Percentiles rank a stretch among this genome's conserved stretches.
Evolutionary conservation across 495 filamentous ascomycete genomes (phyloP).

Genomic region (Friedmanniomyces endolithicus): DNA sequence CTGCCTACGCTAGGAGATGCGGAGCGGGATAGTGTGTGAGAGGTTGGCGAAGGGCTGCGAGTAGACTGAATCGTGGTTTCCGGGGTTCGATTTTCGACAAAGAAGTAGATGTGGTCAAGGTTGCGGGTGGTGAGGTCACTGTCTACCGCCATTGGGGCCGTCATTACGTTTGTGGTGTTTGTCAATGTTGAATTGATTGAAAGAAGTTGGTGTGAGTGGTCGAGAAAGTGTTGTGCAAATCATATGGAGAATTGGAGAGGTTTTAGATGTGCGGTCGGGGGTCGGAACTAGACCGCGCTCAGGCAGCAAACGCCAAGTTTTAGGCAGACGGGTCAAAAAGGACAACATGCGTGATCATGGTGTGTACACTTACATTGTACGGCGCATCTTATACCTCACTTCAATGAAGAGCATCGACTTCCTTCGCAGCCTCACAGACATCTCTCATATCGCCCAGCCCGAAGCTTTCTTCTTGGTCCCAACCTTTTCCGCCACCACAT

Average conservation of each 20-base stretch:
- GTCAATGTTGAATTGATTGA: constrained; percentile 2
- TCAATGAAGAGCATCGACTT: neutral
- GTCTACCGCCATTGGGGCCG: neutral
- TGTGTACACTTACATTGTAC: neutral
- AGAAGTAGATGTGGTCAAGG: constrained; percentile 5
- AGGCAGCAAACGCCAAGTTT: neutral
- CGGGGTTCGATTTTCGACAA: neutral
- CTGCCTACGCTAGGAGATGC: neutral
- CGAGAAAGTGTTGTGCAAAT: neutral
- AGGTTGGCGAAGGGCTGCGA: neutral
- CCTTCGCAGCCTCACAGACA: neutral
- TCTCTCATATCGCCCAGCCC: constrained; percentile 23
- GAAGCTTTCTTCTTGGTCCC: constrained; percentile 19
- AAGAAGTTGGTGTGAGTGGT: neutral
- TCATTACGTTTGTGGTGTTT: neutral
- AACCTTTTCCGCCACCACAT: constrained; percentile 11
- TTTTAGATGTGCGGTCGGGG: neutral
- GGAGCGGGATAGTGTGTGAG: neutral
- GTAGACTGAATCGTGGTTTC: neutral
- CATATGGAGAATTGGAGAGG: neutral
- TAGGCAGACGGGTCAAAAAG: neutral
- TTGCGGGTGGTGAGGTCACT: neutral
- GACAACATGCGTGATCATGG: neutral
- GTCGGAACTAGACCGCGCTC: neutral
- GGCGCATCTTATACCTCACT: no score